A percentile compares a stretch with the other conserved stretches of the same genome.
Conservation (phyloP, 176 grass and related monocot species). For the Triticum timopheevii region DNA sequence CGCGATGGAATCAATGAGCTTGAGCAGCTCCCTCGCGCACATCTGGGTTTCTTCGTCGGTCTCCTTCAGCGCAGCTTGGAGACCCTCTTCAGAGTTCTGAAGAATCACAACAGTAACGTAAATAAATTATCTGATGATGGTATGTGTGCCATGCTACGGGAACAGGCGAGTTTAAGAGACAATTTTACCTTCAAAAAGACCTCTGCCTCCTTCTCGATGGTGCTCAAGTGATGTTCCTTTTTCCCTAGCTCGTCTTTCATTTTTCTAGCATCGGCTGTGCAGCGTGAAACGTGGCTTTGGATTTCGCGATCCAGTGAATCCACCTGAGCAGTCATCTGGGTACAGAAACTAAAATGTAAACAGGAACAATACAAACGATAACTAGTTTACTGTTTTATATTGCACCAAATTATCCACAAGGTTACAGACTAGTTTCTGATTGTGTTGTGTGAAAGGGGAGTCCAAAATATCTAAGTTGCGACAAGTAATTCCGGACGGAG, state of each 20-base stretch:
- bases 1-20: slow-evolving; percentile 49
- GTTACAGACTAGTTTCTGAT: not conserved
- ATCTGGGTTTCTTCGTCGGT: slow-evolving; percentile 50
- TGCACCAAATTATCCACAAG: not conserved
- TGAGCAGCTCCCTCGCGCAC: slow-evolving; percentile 48
- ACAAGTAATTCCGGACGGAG: too few species aligned
- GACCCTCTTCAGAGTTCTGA: slow-evolving; percentile 55
- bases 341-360: slow-evolving; percentile 7
- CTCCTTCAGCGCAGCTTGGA: slow-evolving; percentile 29
- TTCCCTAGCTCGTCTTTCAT: slow-evolving; percentile 47
- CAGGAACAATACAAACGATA: not conserved
- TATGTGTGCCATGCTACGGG: not conserved
- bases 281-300: slow-evolving; percentile 51
- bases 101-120: not conserved
- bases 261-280: slow-evolving; percentile 43
- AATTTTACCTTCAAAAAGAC: slow-evolving; percentile 54
- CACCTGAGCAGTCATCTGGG: slow-evolving; percentile 41
- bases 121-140: slow-evolving; percentile 1
- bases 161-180: not conserved
- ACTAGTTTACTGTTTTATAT: not conserved
- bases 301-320: slow-evolving; percentile 49
- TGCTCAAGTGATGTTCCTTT: slow-evolving; percentile 44
- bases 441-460: not conserved
- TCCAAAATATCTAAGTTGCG: not conserved
- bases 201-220: slow-evolving; percentile 50